These are phyloP conservation scores for Amanita pallidorosea DNA, from an alignment of 768 basidiomycete genomes.

Conservation along the genomic window DNA sequence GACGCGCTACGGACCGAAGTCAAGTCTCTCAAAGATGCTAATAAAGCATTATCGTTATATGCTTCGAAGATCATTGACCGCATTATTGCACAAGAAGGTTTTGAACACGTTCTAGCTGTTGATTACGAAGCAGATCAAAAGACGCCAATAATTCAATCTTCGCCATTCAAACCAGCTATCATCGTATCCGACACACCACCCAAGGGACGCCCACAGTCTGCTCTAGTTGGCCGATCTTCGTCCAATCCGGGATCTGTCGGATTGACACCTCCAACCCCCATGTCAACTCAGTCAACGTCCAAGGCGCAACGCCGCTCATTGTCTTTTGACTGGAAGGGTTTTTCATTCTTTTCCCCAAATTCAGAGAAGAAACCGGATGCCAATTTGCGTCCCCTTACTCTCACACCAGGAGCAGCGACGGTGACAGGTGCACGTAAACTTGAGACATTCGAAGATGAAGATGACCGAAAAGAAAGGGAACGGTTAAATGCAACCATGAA, in stretches of 20 bases:
- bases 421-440: slow-evolving; percentile 64
- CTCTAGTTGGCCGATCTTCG: slow-evolving; percentile 35
- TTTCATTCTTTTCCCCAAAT: slow-evolving; percentile 52
- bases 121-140: slow-evolving; percentile 66
- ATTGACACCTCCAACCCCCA: slow-evolving; percentile 13
- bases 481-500: slow-evolving; percentile 87
- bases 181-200: slow-evolving; percentile 18
- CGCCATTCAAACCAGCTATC: slow-evolving; percentile 13
- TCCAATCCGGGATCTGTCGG: slow-evolving; percentile 21
- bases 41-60: slow-evolving; percentile 91
- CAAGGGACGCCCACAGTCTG: slow-evolving; percentile 55
- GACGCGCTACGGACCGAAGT: slow-evolving; percentile 78
- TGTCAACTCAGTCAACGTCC: slow-evolving; percentile 14
- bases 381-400: slow-evolving; percentile 59
- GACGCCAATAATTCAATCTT: slow-evolving; percentile 28
- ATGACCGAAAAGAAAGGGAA: slow-evolving; percentile 80
- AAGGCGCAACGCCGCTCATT: slow-evolving; percentile 62
- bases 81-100: slow-evolving; percentile 92
- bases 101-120: slow-evolving; percentile 91
- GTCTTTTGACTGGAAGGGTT: slow-evolving; percentile 76
- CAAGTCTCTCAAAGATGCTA: slow-evolving; percentile 89
- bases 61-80: slow-evolving; percentile 98
- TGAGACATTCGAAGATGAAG: slow-evolving; percentile 86
- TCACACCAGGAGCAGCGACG: slow-evolving; percentile 51
- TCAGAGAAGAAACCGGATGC: slow-evolving; percentile 57